A percentile compares a stretch with the other conserved stretches of the same genome.
These are phyloP conservation scores for Pistacia atlantica DNA, from an alignment of 345 rosid genomes.

Conservation along the genomic window DNA sequence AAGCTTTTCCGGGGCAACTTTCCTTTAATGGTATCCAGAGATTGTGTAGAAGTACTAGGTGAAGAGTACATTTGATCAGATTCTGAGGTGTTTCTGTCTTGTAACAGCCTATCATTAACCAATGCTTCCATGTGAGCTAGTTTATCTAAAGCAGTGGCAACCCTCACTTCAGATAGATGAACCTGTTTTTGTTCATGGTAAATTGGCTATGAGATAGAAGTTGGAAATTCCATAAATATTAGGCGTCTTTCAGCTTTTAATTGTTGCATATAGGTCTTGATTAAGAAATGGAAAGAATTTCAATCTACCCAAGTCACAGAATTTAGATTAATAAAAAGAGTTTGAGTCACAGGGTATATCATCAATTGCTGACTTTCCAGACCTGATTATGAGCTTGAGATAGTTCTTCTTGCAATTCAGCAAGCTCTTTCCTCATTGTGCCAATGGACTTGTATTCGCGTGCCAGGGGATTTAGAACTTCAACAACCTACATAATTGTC, in stretches of 20 bases:
- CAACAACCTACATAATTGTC: slow-evolving; percentile 68
- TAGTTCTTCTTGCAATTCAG: slow-evolving; percentile 83
- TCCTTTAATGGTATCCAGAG: slow-evolving; percentile 38
- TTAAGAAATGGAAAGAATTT: slow-evolving; percentile 5
- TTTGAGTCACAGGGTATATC: neutral
- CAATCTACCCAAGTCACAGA: neutral
- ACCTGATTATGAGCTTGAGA: slow-evolving; percentile 91
- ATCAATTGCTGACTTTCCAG: slow-evolving; percentile 9
- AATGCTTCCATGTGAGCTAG: slow-evolving; percentile 92
- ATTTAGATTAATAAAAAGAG: slow-evolving; percentile 5
- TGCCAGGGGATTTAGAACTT: slow-evolving; percentile 93
- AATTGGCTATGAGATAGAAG: slow-evolving; percentile 10
- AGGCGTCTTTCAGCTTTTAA: neutral
- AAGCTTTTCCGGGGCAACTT: slow-evolving; percentile 63
- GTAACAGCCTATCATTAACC: slow-evolving; percentile 81
- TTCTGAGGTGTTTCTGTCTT: slow-evolving; percentile 50
- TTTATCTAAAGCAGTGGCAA: slow-evolving; percentile 84
- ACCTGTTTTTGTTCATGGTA: slow-evolving; percentile 55
- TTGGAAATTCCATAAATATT: slow-evolving; percentile 4
- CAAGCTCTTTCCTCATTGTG: slow-evolving; percentile 88
- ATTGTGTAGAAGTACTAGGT: slow-evolving; percentile 48
- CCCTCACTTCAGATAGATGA: slow-evolving; percentile 97
- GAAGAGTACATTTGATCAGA: slow-evolving; percentile 48
- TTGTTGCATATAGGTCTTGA: neutral
- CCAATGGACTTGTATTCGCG: slow-evolving; percentile 96